Conservation (phyloP, 2,329 filamentous ascomycete genomes). For the Thelonectria olida region DNA sequence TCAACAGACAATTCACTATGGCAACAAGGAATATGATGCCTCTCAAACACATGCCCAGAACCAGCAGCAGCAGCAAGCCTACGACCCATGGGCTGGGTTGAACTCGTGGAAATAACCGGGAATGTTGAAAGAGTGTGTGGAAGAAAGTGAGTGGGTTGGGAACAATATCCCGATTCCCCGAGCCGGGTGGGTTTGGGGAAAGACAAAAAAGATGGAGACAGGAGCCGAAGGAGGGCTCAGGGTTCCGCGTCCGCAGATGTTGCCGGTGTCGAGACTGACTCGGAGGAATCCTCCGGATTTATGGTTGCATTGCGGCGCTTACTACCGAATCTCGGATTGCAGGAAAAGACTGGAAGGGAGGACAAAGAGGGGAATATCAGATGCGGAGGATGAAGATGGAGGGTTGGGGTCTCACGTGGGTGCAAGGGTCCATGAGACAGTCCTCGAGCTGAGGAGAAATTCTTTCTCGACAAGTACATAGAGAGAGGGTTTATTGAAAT, state of each 20-base stretch:
- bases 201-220: neutral
- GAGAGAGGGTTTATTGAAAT: conserved; percentile 5
- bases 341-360: neutral
- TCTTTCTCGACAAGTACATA: conserved; percentile 1
- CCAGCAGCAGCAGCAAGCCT: conserved; percentile 49
- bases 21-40: conserved; percentile 46
- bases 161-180: conserved; percentile 3
- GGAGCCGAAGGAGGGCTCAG: neutral
- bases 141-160: neutral
- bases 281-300: conserved; percentile 9
- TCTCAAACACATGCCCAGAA: conserved; percentile 44
- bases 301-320: conserved; percentile 1
- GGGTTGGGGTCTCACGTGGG: conserved; percentile 1
- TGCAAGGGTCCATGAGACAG: neutral
- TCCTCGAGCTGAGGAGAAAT: neutral
- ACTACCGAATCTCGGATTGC: neutral
- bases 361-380: neutral
- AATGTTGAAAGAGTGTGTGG: neutral
- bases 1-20: conserved; percentile 69
- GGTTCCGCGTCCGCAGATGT: neutral
- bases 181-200: neutral
- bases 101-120: conserved; percentile 59
- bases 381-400: neutral
- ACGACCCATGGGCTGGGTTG: conserved; percentile 63
- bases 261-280: neutral